Percentiles rank a stretch among this genome's conserved stretches.
Conservation (phyloP, 805 yeast species). For the Ogataea allantospora region DNA sequence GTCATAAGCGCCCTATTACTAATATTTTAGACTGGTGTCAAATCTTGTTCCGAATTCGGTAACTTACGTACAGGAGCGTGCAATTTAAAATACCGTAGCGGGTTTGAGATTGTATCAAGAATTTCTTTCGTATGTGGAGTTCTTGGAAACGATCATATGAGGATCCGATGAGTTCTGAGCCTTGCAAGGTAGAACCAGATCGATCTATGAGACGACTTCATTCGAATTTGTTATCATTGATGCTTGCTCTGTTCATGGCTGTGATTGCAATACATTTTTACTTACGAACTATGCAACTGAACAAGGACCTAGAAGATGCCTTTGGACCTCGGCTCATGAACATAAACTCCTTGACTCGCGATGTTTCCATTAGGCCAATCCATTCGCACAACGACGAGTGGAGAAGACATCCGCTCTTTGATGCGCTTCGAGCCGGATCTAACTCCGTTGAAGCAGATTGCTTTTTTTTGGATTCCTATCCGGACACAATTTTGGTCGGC, state of each 20-base stretch:
- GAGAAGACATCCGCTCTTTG: constrained; percentile 55
- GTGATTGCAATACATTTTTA: constrained; percentile 13
- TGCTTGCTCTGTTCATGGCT: constrained; percentile 10
- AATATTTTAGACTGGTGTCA: too few species aligned
- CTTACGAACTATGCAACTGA: constrained; percentile 8
- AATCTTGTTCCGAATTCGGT: too few species aligned
- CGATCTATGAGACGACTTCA: constrained; percentile 1
- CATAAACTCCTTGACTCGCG: constrained; percentile 25
- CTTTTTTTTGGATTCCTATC: constrained; percentile 42
- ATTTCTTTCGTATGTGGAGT: constrained; percentile 2
- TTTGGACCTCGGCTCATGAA: constrained; percentile 4
- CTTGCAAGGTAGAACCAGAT: neutral
- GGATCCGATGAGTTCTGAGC: neutral
- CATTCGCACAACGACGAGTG: constrained; percentile 76
- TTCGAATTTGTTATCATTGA: constrained; percentile 6
- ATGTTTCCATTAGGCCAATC: constrained; percentile 34
- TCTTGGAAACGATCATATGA: constrained; percentile 3
- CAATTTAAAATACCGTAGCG: too few species aligned
- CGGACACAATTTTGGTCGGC: constrained; percentile 52
- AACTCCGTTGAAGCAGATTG: constrained; percentile 67
- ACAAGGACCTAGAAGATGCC: constrained; percentile 8
- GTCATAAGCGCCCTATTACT: too few species aligned
- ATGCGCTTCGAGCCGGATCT: constrained; percentile 52
- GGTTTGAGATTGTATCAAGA: too few species aligned
- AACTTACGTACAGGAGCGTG: too few species aligned